These are phyloP conservation scores for Pseudopyrenochaeta lycopersici DNA, from an alignment of 2,329 filamentous ascomycete species.

Conservation along the genomic window DNA sequence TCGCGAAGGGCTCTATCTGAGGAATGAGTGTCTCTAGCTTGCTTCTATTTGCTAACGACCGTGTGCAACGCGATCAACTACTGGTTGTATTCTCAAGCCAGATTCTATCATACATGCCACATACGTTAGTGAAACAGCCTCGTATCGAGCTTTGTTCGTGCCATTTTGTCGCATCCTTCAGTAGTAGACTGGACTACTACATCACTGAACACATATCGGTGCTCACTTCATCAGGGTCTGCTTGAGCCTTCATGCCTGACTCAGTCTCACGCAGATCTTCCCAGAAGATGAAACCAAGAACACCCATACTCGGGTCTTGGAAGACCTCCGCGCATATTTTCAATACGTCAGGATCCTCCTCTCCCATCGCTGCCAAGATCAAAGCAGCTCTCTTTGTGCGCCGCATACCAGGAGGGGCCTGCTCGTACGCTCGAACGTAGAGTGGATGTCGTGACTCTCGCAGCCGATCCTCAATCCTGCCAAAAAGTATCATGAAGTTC, in stretches of 20 bases:
- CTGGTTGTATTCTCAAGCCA: too few species aligned
- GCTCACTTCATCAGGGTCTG: slow-evolving; percentile 12
- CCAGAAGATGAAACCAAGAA: slow-evolving; percentile 17
- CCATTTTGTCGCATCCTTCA: too few species aligned
- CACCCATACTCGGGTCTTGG: slow-evolving; percentile 13
- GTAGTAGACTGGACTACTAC: slow-evolving; percentile 1
- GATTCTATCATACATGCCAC: too few species aligned
- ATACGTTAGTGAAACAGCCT: too few species aligned
- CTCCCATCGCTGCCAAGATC: slow-evolving; percentile 12
- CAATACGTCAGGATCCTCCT: slow-evolving; percentile 16
- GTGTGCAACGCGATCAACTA: too few species aligned
- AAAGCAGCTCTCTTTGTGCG: slow-evolving; percentile 16
- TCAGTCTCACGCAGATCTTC: slow-evolving; percentile 16
- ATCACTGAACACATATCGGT: slow-evolving; percentile 17
- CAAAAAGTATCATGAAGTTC: slow-evolving; percentile 20
- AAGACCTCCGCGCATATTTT: slow-evolving; percentile 17
- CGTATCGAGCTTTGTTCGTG: too few species aligned
- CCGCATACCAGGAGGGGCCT: slow-evolving; percentile 8
- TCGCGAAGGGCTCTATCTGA: too few species aligned
- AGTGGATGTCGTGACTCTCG: slow-evolving; percentile 17
- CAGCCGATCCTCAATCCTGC: slow-evolving; percentile 15
- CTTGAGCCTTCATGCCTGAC: slow-evolving; percentile 5
- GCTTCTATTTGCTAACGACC: too few species aligned
- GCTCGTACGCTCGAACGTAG: slow-evolving; percentile 16
- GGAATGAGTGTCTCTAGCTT: too few species aligned